Conservation (phyloP, 2,329 filamentous ascomycete species). For the Ascochyta rabiei region DNA sequence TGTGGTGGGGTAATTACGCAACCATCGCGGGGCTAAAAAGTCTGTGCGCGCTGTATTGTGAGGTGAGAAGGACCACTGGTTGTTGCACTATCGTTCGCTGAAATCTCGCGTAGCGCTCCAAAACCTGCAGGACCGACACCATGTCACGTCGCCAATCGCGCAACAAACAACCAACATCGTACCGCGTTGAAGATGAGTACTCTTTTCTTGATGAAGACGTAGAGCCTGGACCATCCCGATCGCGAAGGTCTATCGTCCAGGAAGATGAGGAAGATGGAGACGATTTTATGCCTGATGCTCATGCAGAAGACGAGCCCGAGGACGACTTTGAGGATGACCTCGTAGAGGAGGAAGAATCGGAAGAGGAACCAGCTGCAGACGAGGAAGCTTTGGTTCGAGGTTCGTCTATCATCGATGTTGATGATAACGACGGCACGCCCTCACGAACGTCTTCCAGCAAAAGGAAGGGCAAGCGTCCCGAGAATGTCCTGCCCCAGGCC, state of each 20-base stretch:
- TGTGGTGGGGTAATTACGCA: not conserved
- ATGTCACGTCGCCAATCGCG: constrained; percentile 30
- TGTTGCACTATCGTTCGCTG: constrained; percentile 4
- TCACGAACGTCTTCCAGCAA: constrained; percentile 7
- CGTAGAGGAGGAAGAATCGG: constrained; percentile 27
- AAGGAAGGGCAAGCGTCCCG: constrained; percentile 1
- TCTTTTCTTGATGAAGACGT: constrained; percentile 30
- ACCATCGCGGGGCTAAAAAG: constrained; percentile 12
- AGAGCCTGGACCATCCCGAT: constrained; percentile 13
- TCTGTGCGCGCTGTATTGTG: constrained; percentile 22
- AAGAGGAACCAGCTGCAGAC: constrained; percentile 25
- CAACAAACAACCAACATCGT: constrained; percentile 25
- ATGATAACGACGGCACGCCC: constrained; percentile 7
- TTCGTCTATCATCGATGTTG: constrained; percentile 19
- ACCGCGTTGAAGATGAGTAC: constrained; percentile 30
- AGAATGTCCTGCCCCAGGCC: not conserved
- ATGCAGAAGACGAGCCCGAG: constrained; percentile 35
- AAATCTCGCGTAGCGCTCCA: constrained; percentile 7
- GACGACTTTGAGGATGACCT: constrained; percentile 46
- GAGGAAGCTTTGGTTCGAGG: constrained; percentile 19
- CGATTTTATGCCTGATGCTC: constrained; percentile 32
- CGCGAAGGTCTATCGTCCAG: constrained; percentile 10
- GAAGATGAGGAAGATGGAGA: constrained; percentile 33
- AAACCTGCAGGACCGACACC: constrained; percentile 18
- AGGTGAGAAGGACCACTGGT: constrained; percentile 16